Base-by-base conservation (phyloP, 352 stramenopile species). In the Pythium apleroticum region DNA sequence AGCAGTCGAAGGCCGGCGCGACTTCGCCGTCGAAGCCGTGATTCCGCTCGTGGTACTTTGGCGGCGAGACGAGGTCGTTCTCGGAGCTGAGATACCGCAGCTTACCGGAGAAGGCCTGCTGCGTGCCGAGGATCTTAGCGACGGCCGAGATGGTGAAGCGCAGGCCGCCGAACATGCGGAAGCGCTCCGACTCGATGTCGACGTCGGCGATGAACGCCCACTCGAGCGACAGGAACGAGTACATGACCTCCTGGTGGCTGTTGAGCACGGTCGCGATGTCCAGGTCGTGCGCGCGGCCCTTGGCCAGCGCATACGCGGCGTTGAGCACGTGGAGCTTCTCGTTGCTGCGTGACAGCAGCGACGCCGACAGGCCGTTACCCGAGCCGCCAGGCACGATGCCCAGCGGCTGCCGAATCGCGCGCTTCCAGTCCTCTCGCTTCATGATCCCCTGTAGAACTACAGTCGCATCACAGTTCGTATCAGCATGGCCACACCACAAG, bases 141-240 rank as follows among this genome's bases (percentile, higher is more conserved):
- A 81, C 60, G 4, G 69, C 66, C 24, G 71, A 65, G 61, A 81
- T 72, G 9, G 75, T 83, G 56, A 86, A 88, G 20, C 80, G 72
- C 19, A 72, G 14, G 4, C 57, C 57, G 14, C 80, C 80, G 52
- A 89, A 73, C 53, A 69, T 80, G 6, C 80, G 74, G 35, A 71
- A 73, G 12, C 60, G 52, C 52, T 89, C 80, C 4, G 72, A 84
- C 25, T 80, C 74, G 12, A 88, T 73, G 67, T 89, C 80, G 28
- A 88, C 73, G 59, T 88, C 73, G 5, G 77, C 76, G 45, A 83
- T 72, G 46, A 89, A 77, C 11, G 82, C 89, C 88, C 88, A 97
- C 65, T 93, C 82, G n/a, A 96, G 48, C 24, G 82, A 90, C 57
- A 96, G 63, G 63, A 96, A 95, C 25, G 82, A 88, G 70, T 87